A percentile compares a stretch with the other conserved stretches of the same genome.
These are phyloP conservation scores for Calcarisporium arbuscula DNA, from an alignment of 2,329 filamentous ascomycete genomes.

Conservation along the genomic window DNA sequence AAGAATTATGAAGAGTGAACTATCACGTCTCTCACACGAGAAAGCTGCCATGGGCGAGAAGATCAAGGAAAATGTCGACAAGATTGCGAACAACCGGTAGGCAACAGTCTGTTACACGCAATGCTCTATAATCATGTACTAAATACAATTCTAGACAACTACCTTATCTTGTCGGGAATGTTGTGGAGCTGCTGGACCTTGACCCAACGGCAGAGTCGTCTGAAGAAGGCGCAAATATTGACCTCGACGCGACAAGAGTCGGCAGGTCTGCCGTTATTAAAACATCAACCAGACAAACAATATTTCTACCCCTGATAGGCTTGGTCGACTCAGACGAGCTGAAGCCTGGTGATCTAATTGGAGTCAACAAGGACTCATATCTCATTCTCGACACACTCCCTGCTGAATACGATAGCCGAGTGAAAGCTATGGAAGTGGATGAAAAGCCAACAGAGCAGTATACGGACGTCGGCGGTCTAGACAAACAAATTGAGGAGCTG, in stretches of 20 bases:
- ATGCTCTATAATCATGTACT: not conserved
- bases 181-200: conserved; percentile 93
- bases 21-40: conserved; percentile 87
- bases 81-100: conserved; percentile 98
- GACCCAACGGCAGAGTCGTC: conserved; percentile 94
- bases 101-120: conserved; percentile 15
- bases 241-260: conserved; percentile 90
- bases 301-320: conserved; percentile 95
- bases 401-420: conserved; percentile 95
- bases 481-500: conserved; percentile 98
- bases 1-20: conserved; percentile 97
- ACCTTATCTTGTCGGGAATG: conserved; percentile 96
- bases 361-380: conserved; percentile 98
- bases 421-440: conserved; percentile 99
- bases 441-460: conserved; percentile 99
- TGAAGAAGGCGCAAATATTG: conserved; percentile 97
- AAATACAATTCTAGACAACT: conserved; percentile 61
- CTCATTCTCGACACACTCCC: conserved; percentile 93
- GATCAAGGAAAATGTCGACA: conserved; percentile 98
- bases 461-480: conserved; percentile 91
- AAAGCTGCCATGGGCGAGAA: conserved; percentile 95
- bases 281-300: conserved; percentile 95
- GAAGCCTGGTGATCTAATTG: conserved; percentile 93
- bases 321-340: conserved; percentile 92
- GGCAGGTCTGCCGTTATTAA: conserved; percentile 99